Evolutionary conservation across 345 rosid species (phyloP), one percentile per base, ranked within the genome.

Genomic region (Hibiscus syriacus): DNA sequence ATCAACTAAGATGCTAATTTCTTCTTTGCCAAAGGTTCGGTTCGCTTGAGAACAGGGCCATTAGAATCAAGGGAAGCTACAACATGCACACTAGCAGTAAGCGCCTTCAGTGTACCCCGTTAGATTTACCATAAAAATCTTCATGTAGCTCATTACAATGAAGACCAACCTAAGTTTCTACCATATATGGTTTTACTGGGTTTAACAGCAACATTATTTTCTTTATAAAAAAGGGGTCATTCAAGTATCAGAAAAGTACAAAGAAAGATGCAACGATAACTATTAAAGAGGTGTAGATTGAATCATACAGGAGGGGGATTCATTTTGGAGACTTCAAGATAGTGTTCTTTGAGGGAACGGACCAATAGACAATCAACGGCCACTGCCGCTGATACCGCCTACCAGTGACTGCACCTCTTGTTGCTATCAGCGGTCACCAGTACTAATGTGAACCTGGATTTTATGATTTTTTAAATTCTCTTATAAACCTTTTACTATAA

Each of bases 321-420:
- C 98, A 88, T 88, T 74, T 81, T 88, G 75, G 92, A 83, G 72
- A 84, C 87, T 80, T 92, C 92, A 1, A 80, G 79, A 77, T 87
- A 88, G 85, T 92, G 98, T n/a, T 92, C 96, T 79, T 83, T 90
- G 72, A 92, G 93, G 66, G 97, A 88, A 57, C 97, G 97, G 48
- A 90, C 90, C 68, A 92, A 70, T 74, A 90, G 77, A 41, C 90
- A 87, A 70, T 87, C 80, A 5, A 92, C 87, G 58, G 88, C 90
- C 27, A 89, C 73, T 29, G 89, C 76, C 59, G 70, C 72, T 20
- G 30, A 60, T 62, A 55, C 54, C 68, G 23, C 0, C 0, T 67
- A 55, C 64, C 60, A 5, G 64, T 67, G 30, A 77, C 23, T 2
- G 76, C 27, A 14, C 77, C 73, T 29, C 81, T 76, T 55, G 20